phyloP scores from a whole-genome alignment of 2,329 filamentous ascomycete genomes.

The Neofusicoccum parvum region DNA sequence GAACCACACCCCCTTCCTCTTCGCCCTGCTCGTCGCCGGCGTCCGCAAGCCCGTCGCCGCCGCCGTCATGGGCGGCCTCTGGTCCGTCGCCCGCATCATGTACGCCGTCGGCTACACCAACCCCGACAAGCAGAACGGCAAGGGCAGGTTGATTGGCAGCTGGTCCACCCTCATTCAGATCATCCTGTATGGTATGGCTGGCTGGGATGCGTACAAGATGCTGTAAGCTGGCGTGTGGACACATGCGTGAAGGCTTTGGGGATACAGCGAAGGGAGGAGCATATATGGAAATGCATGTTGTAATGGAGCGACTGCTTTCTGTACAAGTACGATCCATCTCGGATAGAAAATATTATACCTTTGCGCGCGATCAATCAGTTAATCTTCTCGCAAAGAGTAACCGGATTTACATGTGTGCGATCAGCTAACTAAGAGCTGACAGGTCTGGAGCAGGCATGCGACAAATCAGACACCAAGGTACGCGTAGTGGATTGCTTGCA shows the following conservation, averaged over 20 bases:
- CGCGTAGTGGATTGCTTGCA: too few relatives aligned
- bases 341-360: too few relatives aligned
- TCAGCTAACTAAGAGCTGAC: too few relatives aligned
- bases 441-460: too few relatives aligned
- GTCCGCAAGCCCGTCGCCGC: slow-evolving; percentile 55
- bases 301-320: too few relatives aligned
- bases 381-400: too few relatives aligned
- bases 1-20: slow-evolving; percentile 56
- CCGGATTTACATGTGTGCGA: too few relatives aligned
- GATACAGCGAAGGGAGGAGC: neutral
- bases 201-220: slow-evolving; percentile 7
- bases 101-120: slow-evolving; percentile 53
- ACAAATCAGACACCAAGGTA: too few relatives aligned
- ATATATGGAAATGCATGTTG: too few relatives aligned
- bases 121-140: slow-evolving; percentile 41
- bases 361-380: too few relatives aligned
- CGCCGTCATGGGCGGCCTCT: slow-evolving; percentile 50
- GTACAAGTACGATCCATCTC: too few relatives aligned
- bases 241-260: neutral
- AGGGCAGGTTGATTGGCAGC: slow-evolving; percentile 39
- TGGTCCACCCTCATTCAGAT: neutral
- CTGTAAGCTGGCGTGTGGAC: neutral
- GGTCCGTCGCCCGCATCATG: slow-evolving; percentile 53
- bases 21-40: slow-evolving; percentile 57
- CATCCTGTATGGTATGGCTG: slow-evolving; percentile 15